Conservation (phyloP, 768 basidiomycete genomes). For the Termitomyces sp. region DNA sequence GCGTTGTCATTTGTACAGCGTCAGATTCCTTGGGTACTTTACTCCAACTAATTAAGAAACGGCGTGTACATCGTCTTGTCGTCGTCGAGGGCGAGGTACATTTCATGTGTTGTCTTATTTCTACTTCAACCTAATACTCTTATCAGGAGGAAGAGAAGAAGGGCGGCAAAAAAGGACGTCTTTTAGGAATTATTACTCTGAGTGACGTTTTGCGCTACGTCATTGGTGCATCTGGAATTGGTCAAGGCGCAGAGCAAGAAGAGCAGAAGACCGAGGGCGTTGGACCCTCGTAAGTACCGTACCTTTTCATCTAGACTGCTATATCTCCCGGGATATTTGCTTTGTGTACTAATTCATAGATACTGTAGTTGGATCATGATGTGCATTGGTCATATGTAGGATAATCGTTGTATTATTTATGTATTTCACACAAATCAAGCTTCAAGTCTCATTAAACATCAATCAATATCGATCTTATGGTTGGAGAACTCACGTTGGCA, state of each 20-base stretch:
- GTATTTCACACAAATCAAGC: neutral
- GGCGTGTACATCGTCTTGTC: constrained; percentile 90
- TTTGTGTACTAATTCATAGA: constrained; percentile 11
- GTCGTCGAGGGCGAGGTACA: constrained; percentile 89
- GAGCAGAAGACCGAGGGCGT: constrained; percentile 9
- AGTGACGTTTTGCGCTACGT: constrained; percentile 86
- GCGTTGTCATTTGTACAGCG: constrained; percentile 93
- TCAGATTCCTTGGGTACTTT: constrained; percentile 88
- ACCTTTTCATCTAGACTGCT: constrained; percentile 7
- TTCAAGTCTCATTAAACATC: neutral
- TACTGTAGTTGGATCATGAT: constrained; percentile 1
- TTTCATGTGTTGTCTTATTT: constrained; percentile 1
- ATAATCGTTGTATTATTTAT: constrained; percentile 7
- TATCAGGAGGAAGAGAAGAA: constrained; percentile 70
- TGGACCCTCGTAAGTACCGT: constrained; percentile 4
- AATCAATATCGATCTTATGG: neutral
- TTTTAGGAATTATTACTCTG: constrained; percentile 83
- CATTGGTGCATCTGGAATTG: constrained; percentile 58
- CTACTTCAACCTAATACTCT: neutral
- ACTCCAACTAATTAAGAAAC: constrained; percentile 86
- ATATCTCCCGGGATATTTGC: constrained; percentile 8
- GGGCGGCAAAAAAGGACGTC: constrained; percentile 77
- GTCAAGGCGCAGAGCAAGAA: constrained; percentile 33
- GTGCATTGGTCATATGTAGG: constrained; percentile 1
- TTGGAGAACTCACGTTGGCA: constrained; percentile 19